Evolutionary conservation across 2,329 filamentous ascomycete species (phyloP), one percentile per base, ranked within the genome.

Genomic region (Paecilomyces fulvus): DNA sequence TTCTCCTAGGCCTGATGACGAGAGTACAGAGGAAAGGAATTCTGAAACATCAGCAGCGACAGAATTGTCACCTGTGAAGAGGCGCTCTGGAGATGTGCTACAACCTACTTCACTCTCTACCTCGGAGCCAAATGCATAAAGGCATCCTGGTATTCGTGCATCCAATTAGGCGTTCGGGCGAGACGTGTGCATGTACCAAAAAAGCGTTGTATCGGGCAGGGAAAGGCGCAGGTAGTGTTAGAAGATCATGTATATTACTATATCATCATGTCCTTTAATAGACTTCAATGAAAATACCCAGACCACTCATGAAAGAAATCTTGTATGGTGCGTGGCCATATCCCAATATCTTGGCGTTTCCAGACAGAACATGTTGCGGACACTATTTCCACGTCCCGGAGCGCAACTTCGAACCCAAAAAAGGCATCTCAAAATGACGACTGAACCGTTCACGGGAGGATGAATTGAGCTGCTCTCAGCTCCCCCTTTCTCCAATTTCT

Each of bases 171-270:
- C n/a, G n/a, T n/a, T n/a, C n/a, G n/a, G n/a, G n/a, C n/a, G n/a
- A n/a, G n/a, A n/a, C n/a, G n/a, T n/a, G n/a, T n/a, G n/a, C n/a
- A n/a, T n/a, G n/a, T n/a, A n/a, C n/a, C n/a, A n/a, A n/a, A n/a
- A n/a, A n/a, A n/a, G n/a, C n/a, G n/a, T n/a, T n/a, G n/a, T n/a
- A n/a, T n/a, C n/a, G n/a, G n/a, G n/a, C n/a, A n/a, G n/a, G n/a
- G n/a, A n/a, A n/a, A n/a, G n/a, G n/a, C n/a, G n/a, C n/a, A n/a
- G n/a, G n/a, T n/a, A n/a, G n/a, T n/a, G n/a, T n/a, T n/a, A n/a
- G n/a, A n/a, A n/a, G n/a, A n/a, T n/a, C n/a, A n/a, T 55, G 55
- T 50, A 56, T 43, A 56, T 49, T 54, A 55, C 37, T 14, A 28
- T 23, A 25, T 28, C n/a, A 21, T n/a, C 50, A 23, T 56, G 51